phyloP scores from a whole-genome alignment of 73 alveolate species.

The Paramecium caudatum region DNA sequence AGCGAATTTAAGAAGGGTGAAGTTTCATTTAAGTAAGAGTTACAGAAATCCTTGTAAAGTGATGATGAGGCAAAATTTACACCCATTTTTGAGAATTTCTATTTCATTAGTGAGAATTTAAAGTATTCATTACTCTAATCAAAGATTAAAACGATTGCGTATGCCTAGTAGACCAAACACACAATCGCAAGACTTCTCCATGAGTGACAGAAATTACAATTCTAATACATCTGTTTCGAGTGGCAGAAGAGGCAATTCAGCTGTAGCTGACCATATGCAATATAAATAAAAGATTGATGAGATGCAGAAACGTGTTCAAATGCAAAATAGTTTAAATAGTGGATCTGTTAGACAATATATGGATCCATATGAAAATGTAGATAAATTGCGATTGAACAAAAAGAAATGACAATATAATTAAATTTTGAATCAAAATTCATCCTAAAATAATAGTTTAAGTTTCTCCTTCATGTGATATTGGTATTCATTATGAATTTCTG shows the following conservation, averaged over 20 bases:
- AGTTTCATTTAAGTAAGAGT: constrained; percentile 13
- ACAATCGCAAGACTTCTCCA: constrained; percentile 4
- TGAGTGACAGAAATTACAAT: constrained; percentile 6
- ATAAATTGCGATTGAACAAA: constrained; percentile 21
- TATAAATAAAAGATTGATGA: constrained; percentile 32
- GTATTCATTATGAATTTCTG: neutral
- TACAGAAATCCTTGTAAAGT: constrained; percentile 50
- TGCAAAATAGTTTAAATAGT: constrained; percentile 22
- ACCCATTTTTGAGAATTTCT: constrained; percentile 60
- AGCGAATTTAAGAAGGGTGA: constrained; percentile 72
- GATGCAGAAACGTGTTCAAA: constrained; percentile 6
- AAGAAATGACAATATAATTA: neutral
- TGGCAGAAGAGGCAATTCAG: constrained; percentile 38
- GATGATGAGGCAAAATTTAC: constrained; percentile 56
- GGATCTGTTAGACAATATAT: constrained; percentile 35
- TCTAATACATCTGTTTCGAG: constrained; percentile 1
- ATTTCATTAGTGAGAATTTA: constrained; percentile 47
- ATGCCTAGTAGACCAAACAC: constrained; percentile 27
- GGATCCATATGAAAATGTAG: constrained; percentile 38
- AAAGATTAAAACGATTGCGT: constrained; percentile 7
- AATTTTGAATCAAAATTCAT: neutral
- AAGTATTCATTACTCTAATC: neutral
- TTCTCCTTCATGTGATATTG: neutral
- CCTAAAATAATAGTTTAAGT: neutral
- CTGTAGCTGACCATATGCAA: neutral